These are phyloP conservation scores for Raphanus sativus DNA, from an alignment of 345 rosid species.

Conservation along the genomic window DNA sequence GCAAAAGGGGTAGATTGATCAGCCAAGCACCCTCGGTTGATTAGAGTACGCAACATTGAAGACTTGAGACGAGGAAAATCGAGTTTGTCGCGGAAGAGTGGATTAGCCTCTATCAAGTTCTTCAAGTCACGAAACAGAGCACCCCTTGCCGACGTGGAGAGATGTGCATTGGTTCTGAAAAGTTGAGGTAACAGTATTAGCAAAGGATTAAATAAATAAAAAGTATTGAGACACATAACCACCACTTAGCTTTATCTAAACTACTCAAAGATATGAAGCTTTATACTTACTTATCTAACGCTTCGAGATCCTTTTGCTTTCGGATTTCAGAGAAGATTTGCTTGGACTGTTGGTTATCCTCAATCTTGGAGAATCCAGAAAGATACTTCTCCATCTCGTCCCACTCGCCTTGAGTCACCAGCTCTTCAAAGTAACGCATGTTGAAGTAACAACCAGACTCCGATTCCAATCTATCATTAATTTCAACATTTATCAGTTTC, in stretches of 20 bases:
- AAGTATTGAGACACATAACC: background rate
- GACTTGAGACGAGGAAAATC: slow-evolving; percentile 74
- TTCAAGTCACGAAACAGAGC: slow-evolving; percentile 76
- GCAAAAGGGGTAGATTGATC: slow-evolving; percentile 57
- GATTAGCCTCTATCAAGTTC: slow-evolving; percentile 42
- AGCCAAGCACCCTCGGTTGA: slow-evolving; percentile 70
- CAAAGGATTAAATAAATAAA: slow-evolving; percentile 15
- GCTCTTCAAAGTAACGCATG: slow-evolving; percentile 78
- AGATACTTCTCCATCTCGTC: slow-evolving; percentile 83
- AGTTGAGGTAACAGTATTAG: slow-evolving; percentile 55
- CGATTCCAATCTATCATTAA: slow-evolving; percentile 59
- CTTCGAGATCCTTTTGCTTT: slow-evolving; percentile 88
- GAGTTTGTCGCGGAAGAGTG: slow-evolving; percentile 87
- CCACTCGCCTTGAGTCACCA: slow-evolving; percentile 88
- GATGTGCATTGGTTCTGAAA: slow-evolving; percentile 74
- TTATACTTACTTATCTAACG: slow-evolving; percentile 63
- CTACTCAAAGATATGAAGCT: slow-evolving; percentile 13
- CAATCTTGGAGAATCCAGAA: slow-evolving; percentile 51
- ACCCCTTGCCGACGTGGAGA: slow-evolving; percentile 75
- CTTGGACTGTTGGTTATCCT: slow-evolving; percentile 70
- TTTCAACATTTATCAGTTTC: background rate
- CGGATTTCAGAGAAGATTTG: slow-evolving; percentile 85
- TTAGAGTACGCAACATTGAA: slow-evolving; percentile 73
- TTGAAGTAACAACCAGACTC: slow-evolving; percentile 86
- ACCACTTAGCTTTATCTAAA: background rate